phyloP scores from a whole-genome alignment of 1,139 yeast genomes.

The Yamadazyma sp. region DNA sequence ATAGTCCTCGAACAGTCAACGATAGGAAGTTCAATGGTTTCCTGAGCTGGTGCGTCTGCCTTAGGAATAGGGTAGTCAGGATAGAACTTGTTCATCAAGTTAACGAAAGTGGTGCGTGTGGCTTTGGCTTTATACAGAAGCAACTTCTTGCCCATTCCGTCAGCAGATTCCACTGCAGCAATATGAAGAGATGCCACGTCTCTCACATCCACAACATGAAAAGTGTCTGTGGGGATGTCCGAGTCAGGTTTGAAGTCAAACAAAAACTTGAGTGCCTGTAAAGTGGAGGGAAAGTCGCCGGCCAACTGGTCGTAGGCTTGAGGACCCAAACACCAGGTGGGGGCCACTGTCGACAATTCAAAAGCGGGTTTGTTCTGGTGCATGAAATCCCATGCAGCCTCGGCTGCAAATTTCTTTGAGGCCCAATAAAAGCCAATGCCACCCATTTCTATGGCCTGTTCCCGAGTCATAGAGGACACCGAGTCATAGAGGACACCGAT shows the following conservation, averaged over 20 bases:
- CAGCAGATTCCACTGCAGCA: slow-evolving; percentile 25
- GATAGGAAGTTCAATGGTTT: slow-evolving; percentile 4
- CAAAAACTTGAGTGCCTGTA: slow-evolving; percentile 3
- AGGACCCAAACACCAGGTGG: slow-evolving; percentile 48
- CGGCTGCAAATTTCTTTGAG: slow-evolving; percentile 35
- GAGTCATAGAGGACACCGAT: slow-evolving; percentile 25
- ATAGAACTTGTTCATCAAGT: slow-evolving; percentile 24
- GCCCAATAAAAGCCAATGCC: slow-evolving; percentile 29
- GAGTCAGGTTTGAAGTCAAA: slow-evolving; percentile 11
- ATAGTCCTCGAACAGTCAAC: slow-evolving; percentile 27
- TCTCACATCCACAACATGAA: slow-evolving; percentile 27
- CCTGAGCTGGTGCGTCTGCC: neutral
- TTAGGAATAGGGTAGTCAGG: slow-evolving; percentile 18
- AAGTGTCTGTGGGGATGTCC: slow-evolving; percentile 11
- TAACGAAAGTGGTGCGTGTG: slow-evolving; percentile 24
- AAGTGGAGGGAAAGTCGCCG: slow-evolving; percentile 6
- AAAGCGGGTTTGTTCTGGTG: slow-evolving; percentile 35
- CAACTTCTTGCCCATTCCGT: slow-evolving; percentile 23
- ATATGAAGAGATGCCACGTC: slow-evolving; percentile 37
- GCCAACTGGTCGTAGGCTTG: slow-evolving; percentile 28
- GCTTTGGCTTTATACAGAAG: slow-evolving; percentile 23
- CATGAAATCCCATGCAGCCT: slow-evolving; percentile 32
- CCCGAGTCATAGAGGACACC: slow-evolving; percentile 25
- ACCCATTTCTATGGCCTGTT: slow-evolving; percentile 25
- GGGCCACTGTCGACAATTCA: slow-evolving; percentile 42